Conservation (phyloP, 495 filamentous ascomycete genomes). For the Bathelium albidoporum region DNA sequence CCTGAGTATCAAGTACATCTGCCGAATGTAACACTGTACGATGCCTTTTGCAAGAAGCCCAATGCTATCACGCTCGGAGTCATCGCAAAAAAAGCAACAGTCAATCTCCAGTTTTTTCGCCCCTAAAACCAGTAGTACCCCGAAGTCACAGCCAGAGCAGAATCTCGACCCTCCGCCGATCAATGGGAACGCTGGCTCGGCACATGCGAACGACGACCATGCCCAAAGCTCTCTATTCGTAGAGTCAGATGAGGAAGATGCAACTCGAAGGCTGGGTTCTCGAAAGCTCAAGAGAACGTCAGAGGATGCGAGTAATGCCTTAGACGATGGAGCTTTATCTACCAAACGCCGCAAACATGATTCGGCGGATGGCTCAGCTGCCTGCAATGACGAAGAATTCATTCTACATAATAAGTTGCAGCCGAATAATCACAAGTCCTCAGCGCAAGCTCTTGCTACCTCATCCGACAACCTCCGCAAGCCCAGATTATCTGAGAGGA, state of each 20-base stretch:
- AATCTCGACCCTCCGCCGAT: constrained; percentile 15
- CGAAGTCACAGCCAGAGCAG: constrained; percentile 12
- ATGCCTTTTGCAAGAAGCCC: neutral
- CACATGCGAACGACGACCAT: constrained; percentile 15
- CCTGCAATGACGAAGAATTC: constrained; percentile 5
- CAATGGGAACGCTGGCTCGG: constrained; percentile 12
- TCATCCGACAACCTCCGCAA: constrained; percentile 13
- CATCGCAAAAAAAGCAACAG: constrained; percentile 56
- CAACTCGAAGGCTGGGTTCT: neutral
- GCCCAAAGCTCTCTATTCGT: constrained; percentile 13
- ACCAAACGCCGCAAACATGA: constrained; percentile 11
- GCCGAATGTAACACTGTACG: neutral
- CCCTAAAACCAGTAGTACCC: constrained; percentile 40
- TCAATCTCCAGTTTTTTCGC: constrained; percentile 84
- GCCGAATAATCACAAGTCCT: constrained; percentile 1
- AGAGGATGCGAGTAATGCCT: constrained; percentile 6
- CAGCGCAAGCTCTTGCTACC: constrained; percentile 14
- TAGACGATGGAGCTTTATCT: constrained; percentile 3
- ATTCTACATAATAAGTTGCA: constrained; percentile 8
- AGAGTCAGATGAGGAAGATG: constrained; percentile 8
- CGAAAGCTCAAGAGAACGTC: constrained; percentile 20
- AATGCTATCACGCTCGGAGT: neutral
- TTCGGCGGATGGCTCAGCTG: neutral
- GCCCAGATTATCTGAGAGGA: constrained; percentile 27
- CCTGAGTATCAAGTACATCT: neutral